Conservation (phyloP, 2,329 filamentous ascomycete genomes). For the Rhytidhysteron rufulum region DNA sequence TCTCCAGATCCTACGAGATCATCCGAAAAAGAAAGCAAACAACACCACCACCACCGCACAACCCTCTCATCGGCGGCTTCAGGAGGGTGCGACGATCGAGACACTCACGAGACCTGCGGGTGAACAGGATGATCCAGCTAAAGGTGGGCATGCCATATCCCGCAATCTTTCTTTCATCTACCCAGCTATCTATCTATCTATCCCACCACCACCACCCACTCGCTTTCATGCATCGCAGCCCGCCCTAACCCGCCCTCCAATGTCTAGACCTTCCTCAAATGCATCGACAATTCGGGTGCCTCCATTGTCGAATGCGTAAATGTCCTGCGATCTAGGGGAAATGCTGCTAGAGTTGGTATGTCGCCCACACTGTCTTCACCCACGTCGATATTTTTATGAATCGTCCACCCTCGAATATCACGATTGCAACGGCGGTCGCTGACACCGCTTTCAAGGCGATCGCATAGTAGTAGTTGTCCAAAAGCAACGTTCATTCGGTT, state of each 20-base stretch:
- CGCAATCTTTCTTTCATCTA: not conserved
- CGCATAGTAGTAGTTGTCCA: conserved; percentile 96
- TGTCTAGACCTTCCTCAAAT: conserved; percentile 84
- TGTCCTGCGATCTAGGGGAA: conserved; percentile 87
- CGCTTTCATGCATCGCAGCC: too few relatives aligned
- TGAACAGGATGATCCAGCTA: conserved; percentile 34
- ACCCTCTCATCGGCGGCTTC: not conserved
- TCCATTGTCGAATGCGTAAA: conserved; percentile 95
- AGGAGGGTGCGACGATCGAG: not conserved
- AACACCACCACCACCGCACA: conserved; percentile 1
- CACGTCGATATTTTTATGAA: not conserved
- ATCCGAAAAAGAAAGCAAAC: too few relatives aligned
- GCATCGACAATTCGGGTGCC: conserved; percentile 99
- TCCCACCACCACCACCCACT: conserved; percentile 35
- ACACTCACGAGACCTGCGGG: not conserved
- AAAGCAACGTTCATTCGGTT: conserved; percentile 78
- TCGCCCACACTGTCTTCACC: conserved; percentile 4
- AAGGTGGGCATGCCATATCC: conserved; percentile 24
- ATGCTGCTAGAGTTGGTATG: conserved; percentile 82
- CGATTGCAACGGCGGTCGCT: conserved; percentile 6
- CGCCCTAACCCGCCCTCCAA: conserved; percentile 61
- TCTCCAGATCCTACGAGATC: too few relatives aligned
- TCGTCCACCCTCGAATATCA: not conserved
- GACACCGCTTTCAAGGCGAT: conserved; percentile 61
- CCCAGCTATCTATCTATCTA: conserved; percentile 1